Percentiles rank a stretch among this genome's conserved stretches.
These are phyloP conservation scores for Medicago lupulina DNA, from an alignment of 306 rosid genomes.

Conservation along the genomic window DNA sequence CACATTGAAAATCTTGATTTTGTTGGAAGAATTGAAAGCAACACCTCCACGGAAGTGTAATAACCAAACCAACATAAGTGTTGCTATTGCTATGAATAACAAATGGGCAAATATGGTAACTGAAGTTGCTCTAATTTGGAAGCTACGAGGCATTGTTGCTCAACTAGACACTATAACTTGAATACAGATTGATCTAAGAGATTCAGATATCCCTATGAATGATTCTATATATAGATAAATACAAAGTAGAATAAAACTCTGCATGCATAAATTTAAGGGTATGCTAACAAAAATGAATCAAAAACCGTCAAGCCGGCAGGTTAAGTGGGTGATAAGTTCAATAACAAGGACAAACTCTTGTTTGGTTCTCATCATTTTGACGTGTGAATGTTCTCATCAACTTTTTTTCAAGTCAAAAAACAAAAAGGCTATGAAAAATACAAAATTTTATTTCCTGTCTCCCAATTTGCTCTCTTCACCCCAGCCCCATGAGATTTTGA, in stretches of 20 bases:
- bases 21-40: constrained; percentile 59
- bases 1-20: constrained; percentile 64
- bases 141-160: constrained; percentile 53
- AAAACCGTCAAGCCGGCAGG: constrained; percentile 45
- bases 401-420: no score
- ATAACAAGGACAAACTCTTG: neutral
- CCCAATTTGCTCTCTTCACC: no score
- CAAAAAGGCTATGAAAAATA: no score
- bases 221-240: constrained; percentile 5
- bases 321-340: constrained; percentile 32
- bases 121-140: constrained; percentile 57
- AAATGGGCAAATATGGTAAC: constrained; percentile 61
- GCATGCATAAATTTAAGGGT: neutral
- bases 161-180: neutral
- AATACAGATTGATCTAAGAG: constrained; percentile 2
- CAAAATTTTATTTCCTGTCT: no score
- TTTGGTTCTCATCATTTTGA: constrained; percentile 12
- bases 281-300: constrained; percentile 27
- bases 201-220: constrained; percentile 2
- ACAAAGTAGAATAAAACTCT: neutral
- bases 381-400: no score
- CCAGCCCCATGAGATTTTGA: no score
- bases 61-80: constrained; percentile 66
- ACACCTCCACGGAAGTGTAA: constrained; percentile 66
- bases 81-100: constrained; percentile 59